Base-by-base conservation (phyloP, 345 rosid genomes). In the Camelina neglecta region DNA sequence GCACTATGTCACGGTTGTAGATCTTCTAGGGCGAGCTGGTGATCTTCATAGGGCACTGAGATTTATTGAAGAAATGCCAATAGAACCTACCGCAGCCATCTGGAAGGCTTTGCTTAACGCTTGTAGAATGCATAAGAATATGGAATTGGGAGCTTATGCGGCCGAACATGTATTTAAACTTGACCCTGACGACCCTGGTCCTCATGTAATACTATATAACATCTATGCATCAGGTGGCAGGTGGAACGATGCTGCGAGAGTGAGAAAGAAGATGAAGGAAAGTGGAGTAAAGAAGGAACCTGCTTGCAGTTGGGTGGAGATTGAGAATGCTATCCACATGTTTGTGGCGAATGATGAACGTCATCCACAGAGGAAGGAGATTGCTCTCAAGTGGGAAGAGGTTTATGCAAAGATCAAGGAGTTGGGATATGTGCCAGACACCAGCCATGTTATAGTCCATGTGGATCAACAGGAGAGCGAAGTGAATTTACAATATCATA, bases 21-120 rank as follows among this genome's bases (percentile, higher is more conserved):
- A 86, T 83, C 92, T 90, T 81, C 82, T 85, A 56, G 92, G 92
- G 29, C 92, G 89, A 33, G 87, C 86, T 0, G 92, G 90, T 55
- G 80, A 65, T 55, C 79, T 90, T 55, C 83, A 81, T 55, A 81
- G 11, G 69, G 90, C 88, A 7, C 45, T 74, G 44, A 79, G 63
- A 50, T 90, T 86, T 61, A 84, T 88, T 66, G 71, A 48, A 73
- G 84, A 82, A 26, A 84, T 90, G 86, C 89, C 91, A 8, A 72
- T 86, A 44, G 57, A 85, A 33, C 88, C 90, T 44, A 80, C 85
- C 33, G 81, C 84, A 20, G 88, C 87, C 9, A 78, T 88, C 33
- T 88, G 92, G 89, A 85, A 83, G 63, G 82, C 90, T 1, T 63
- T 90, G 82, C 88, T 88, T 61, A 85, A 86, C 53, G 96, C 88